These are phyloP conservation scores for Pleochaeta shiraiana DNA, from an alignment of 2,329 filamentous ascomycete species.

Conservation along the genomic window DNA sequence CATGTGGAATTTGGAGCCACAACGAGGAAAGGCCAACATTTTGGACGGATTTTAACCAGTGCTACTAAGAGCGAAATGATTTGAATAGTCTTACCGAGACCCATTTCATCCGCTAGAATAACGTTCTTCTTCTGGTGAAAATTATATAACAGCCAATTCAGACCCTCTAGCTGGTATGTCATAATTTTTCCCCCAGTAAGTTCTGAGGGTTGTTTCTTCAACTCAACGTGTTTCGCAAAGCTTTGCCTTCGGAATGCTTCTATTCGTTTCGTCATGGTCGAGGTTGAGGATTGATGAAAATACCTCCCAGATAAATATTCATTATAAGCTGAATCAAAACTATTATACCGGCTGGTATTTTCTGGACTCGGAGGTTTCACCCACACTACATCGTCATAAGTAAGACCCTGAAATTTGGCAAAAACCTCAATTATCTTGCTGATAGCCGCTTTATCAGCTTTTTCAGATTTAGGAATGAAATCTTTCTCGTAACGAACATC, in stretches of 20 bases:
- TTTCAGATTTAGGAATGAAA: constrained; percentile 31
- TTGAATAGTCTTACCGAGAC: constrained; percentile 91
- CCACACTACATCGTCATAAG: constrained; percentile 85
- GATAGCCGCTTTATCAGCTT: constrained; percentile 49
- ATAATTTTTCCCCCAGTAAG: constrained; percentile 67
- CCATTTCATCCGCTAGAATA: constrained; percentile 95
- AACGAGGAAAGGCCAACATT: constrained; percentile 76
- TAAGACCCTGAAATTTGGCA: constrained; percentile 82
- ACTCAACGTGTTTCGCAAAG: constrained; percentile 44
- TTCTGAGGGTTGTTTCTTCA: constrained; percentile 48
- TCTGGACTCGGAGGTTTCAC: constrained; percentile 51
- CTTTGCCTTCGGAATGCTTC: constrained; percentile 39
- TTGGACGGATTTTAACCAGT: constrained; percentile 40
- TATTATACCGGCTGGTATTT: constrained; percentile 43
- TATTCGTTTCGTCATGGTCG: constrained; percentile 43
- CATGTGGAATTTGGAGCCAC: constrained; percentile 92
- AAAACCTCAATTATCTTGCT: constrained; percentile 49
- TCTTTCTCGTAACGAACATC: constrained; percentile 46
- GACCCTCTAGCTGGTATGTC: constrained; percentile 78
- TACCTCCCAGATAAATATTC: constrained; percentile 69
- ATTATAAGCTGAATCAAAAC: constrained; percentile 65
- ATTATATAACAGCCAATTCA: constrained; percentile 90
- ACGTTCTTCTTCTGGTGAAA: constrained; percentile 67
- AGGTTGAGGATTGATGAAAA: constrained; percentile 32
- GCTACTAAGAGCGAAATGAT: constrained; percentile 64